Base-by-base conservation (phyloP, 73 alveolate species). In the Breviolum minutum region DNA sequence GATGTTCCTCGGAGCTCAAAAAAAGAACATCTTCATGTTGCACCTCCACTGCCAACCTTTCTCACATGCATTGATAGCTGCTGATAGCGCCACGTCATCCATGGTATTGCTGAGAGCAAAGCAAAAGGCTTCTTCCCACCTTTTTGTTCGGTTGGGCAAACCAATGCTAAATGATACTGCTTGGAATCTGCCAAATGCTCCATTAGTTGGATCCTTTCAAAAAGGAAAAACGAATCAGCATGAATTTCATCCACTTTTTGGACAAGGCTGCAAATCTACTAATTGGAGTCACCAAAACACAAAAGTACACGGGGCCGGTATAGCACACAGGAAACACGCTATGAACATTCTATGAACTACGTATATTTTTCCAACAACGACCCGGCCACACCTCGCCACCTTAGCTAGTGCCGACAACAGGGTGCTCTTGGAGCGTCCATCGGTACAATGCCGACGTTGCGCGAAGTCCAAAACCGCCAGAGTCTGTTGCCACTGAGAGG, bases 1-100 rank as follows among this genome's bases (percentile, higher is more conserved):
- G 54, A 40, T 40, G 54, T 68, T 22, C 77, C 63, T 14, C 40
- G 90, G 90, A 32, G 70, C 20, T 81, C 61, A 24, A 9, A 61
- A 9, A 19, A 1, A 32, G 40, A 24, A 20, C 10, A 20, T 13
- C 81, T 30, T 30, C 13, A 22, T 22, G 81, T 16, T 27, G 60
- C 62, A 61, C 96, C 96, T 89, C 97, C 97, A 90, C 97, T 90
- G 97, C 88, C 87, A 90, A 7, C 87, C 88, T 63, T 90, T 90
- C 88, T 70, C 88, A 77, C 97, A 90, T 2, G 97, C 97, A 19
- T 76, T 48, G 88, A 90, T 90, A 54, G 97, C 97, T 8, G 97
- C 97, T 19, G 88, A 87, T 7, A 70, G 40, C 63, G 85, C 97
- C 77, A 90, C 88, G 16, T 63, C 82, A 48, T 68, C 68, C n/a